Evolutionary conservation across 495 filamentous ascomycete genomes (phyloP).

Genomic region (Aspergillus egyptiacus): DNA sequence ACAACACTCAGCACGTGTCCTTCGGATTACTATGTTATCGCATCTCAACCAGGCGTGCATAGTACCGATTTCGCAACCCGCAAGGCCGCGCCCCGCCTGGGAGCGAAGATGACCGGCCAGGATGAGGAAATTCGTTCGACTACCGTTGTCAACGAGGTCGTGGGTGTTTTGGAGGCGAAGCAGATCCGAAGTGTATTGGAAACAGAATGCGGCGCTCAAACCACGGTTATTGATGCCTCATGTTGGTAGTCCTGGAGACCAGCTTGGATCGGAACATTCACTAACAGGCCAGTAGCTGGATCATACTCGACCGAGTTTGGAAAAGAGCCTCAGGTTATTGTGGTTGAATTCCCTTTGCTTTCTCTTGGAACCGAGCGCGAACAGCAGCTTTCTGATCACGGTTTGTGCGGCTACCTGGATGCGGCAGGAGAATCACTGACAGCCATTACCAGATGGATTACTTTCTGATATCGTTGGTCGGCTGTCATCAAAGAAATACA

Average conservation of each 20-base stretch:
- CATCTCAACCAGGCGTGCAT: slow-evolving; percentile 72
- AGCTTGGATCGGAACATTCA: not conserved
- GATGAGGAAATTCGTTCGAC: slow-evolving; percentile 46
- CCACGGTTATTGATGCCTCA: slow-evolving; percentile 53
- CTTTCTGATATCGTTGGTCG: slow-evolving; percentile 52
- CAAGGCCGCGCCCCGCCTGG: slow-evolving; percentile 56
- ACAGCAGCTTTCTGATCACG: slow-evolving; percentile 43
- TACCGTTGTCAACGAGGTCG: slow-evolving; percentile 54
- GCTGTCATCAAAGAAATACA: slow-evolving; percentile 53
- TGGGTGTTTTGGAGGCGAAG: slow-evolving; percentile 53
- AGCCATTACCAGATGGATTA: slow-evolving; percentile 46
- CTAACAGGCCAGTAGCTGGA: slow-evolving; percentile 33
- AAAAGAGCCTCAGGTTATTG: slow-evolving; percentile 42
- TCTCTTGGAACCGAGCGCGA: slow-evolving; percentile 33
- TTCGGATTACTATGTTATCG: slow-evolving; percentile 72
- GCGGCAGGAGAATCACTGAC: slow-evolving; percentile 11
- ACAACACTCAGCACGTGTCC: slow-evolving; percentile 57
- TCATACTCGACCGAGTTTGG: slow-evolving; percentile 41
- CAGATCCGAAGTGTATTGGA: slow-evolving; percentile 48
- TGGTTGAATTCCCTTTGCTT: slow-evolving; percentile 48
- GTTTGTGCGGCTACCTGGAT: slow-evolving; percentile 24
- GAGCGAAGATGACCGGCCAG: slow-evolving; percentile 44
- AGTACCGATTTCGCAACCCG: slow-evolving; percentile 54
- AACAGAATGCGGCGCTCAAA: slow-evolving; percentile 47
- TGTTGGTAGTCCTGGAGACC: slow-evolving; percentile 40